Percentiles rank a stretch among this genome's conserved stretches.
Conservation (phyloP, 306 rosid genomes). For the Citrullus amarus region DNA sequence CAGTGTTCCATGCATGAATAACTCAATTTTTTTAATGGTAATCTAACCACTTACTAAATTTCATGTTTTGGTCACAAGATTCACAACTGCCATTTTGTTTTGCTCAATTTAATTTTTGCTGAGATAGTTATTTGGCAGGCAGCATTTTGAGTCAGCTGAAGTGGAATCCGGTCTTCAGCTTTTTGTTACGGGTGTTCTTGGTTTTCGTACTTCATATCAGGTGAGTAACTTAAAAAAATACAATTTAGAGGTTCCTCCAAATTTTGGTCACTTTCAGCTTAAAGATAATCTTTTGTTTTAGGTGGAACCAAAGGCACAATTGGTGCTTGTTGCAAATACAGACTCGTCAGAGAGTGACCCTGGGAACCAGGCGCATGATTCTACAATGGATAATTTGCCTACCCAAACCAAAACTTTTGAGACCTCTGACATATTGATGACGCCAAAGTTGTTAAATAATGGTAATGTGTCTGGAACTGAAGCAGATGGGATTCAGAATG, state of each 20-base stretch:
- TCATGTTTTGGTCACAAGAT: background rate
- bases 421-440: conserved; percentile 49
- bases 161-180: conserved; percentile 73
- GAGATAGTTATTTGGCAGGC: conserved; percentile 37
- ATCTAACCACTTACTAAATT: background rate
- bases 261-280: conserved; percentile 7
- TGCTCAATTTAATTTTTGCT: conserved; percentile 17
- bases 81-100: background rate
- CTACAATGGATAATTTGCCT: conserved; percentile 20
- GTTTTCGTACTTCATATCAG: conserved; percentile 87
- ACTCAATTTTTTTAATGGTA: background rate
- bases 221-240: conserved; percentile 25
- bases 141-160: conserved; percentile 75
- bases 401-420: conserved; percentile 21
- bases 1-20: background rate
- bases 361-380: conserved; percentile 21
- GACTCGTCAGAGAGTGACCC: conserved; percentile 20
- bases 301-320: conserved; percentile 92
- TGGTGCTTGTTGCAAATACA: conserved; percentile 64
- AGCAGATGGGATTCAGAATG: conserved; percentile 34
- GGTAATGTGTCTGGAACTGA: conserved; percentile 22
- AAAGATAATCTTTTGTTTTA: conserved; percentile 18
- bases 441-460: conserved; percentile 50
- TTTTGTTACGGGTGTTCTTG: conserved; percentile 84
- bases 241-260: background rate